Evolutionary conservation across 2,329 filamentous ascomycete species (phyloP), one percentile per base, ranked within the genome.

Genomic region (Aspergillus phoenicis): DNA sequence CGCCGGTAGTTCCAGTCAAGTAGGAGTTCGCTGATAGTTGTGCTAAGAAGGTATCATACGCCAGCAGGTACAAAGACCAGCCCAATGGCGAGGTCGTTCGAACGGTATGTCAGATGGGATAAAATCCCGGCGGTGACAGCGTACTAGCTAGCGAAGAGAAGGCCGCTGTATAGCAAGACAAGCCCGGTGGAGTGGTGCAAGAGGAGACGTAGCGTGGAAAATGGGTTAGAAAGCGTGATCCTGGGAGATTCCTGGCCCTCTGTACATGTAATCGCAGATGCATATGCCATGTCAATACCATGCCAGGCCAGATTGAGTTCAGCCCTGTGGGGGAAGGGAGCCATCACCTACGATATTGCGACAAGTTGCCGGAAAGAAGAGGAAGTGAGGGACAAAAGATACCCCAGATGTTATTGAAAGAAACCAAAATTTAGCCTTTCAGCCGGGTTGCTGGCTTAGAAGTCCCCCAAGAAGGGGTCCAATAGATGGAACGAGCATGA

Each of bases 361-460:
- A 49, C 66, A 68, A 2, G 76, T 78, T 59, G 78, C 76, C 1
- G 75, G 76, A n/a, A 77, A 71, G 57, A 70, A 67, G 1, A 73
- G 15, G 5, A 71, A 11, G 1, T 73, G 52, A 0, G 62, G 62
- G 2, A 71, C 15, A 22, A 68, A 63, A 22, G 71, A 75, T 1
- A 67, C 62, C 0, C 69, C 73, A 0, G 77, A 71, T 28, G 78
- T 68, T 17, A 84, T 80, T 8, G 78, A 72, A 2, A 85, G 72
- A 60, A 84, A 83, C 82, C 82, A 85, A 63, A 85, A 86, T 6
- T 85, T 79, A 1, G 77, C 75, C 41, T 77, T 72, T 83, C 83
- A 85, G 0, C 82, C 83, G 0, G 84, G 65, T 43, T 77, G 76
- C 52, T 81, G 77, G 0, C 78, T 75, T 0, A 85, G 62, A 0